phyloP scores from a whole-genome alignment of 805 yeast genomes.

The Zygoascus bituminiphila region DNA sequence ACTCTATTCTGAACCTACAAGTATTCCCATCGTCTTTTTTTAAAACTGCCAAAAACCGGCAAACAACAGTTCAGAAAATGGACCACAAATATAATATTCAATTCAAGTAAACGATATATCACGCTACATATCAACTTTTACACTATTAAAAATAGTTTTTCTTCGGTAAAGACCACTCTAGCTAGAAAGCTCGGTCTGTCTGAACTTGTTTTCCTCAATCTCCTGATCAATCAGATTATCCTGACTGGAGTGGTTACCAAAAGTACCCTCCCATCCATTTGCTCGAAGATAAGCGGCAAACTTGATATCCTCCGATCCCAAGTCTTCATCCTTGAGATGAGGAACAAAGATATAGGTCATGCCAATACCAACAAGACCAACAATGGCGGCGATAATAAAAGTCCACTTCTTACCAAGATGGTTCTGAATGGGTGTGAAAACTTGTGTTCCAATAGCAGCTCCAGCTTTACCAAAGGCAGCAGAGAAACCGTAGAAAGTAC shows the following conservation, averaged over 20 bases:
- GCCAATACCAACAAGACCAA: constrained; percentile 58
- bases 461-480: constrained; percentile 82
- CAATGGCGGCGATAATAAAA: constrained; percentile 67
- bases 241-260: constrained; percentile 27
- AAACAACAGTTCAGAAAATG: too few relatives aligned
- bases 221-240: background rate
- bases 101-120: too few relatives aligned
- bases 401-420: constrained; percentile 66
- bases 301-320: constrained; percentile 51
- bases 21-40: too few relatives aligned
- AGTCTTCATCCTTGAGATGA: constrained; percentile 61
- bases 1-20: too few relatives aligned
- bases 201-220: too few relatives aligned
- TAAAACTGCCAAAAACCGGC: too few relatives aligned
- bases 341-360: constrained; percentile 58
- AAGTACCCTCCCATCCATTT: constrained; percentile 48
- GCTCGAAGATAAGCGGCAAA: constrained; percentile 51
- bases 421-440: constrained; percentile 58
- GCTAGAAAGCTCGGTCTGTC: too few relatives aligned
- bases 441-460: constrained; percentile 74
- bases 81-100: too few relatives aligned
- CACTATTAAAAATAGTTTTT: background rate
- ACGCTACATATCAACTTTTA: background rate
- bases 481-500: constrained; percentile 63
- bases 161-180: too few relatives aligned